Base-by-base conservation (phyloP, 352 stramenopile genomes). In the Globisporangium alternatum region DNA sequence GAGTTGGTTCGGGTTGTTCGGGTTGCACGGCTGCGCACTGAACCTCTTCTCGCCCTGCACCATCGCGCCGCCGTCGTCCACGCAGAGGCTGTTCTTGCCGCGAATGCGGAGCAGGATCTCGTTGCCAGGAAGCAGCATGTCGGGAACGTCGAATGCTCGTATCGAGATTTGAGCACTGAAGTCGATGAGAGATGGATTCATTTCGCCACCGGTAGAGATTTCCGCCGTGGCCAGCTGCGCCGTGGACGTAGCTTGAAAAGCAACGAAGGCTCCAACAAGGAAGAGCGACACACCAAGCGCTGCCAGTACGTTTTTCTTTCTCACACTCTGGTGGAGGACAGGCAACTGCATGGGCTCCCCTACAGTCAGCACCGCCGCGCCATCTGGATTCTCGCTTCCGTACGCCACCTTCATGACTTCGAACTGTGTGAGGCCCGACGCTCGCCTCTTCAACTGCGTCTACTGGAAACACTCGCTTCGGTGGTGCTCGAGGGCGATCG, bases 51-150 rank as follows among this genome's bases (percentile, higher is more conserved):
- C 44, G n/a, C 25, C 44, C 22, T 21, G 30, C 33, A 15, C 35
- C 21, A 33, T 15, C 9, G 33, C 22, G 25, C 66, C 61, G 28
- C 66, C 66, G 39, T 68, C 61, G 44, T 72, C 61, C 37, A 68
- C 22, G 35, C 66, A 72, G 19, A 72, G 21, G n/a, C 21, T n/a
- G 12, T 56, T 22, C 37, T 67, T 70, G 39, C n/a, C 56, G 22
- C 58, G 41, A 19, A 52, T 67, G 33, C 45, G 57, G 0, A 70
- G 45, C 15, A 66, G 22, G 30, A 63, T 63, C 56, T 55, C 22
- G 17, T 17, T 39, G 19, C 56, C 56, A 21, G 57, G 22, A 5
- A 63, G 57, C 57, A 63, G 21, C 13, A 31, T 37, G 15, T 56
- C 25, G 5, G 49, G 49, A 7, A 56, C 49, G 19, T 56, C n/a